Evolutionary conservation across 768 basidiomycete species (phyloP).

Genomic region (Naematelia aurantialba): DNA sequence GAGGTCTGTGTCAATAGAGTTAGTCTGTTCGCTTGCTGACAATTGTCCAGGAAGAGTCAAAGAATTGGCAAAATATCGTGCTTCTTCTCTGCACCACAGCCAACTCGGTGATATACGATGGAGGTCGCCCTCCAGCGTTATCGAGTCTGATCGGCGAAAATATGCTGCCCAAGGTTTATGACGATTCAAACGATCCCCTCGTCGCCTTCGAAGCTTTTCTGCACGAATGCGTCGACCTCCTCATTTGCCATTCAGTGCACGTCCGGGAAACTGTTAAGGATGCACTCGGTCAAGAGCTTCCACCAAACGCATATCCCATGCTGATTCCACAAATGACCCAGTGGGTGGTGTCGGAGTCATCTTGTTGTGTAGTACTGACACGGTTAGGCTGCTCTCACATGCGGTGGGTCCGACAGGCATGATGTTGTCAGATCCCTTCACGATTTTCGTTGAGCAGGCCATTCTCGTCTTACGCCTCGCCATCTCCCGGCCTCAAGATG

Average conservation of each 20-base stretch:
- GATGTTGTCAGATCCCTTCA: slow-evolving; percentile 24
- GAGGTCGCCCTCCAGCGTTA: slow-evolving; percentile 54
- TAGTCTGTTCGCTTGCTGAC: neutral
- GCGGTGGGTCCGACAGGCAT: slow-evolving; percentile 22
- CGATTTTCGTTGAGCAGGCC: slow-evolving; percentile 55
- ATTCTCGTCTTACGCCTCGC: slow-evolving; percentile 71
- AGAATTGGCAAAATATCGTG: slow-evolving; percentile 72
- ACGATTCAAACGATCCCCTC: slow-evolving; percentile 17
- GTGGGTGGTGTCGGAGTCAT: slow-evolving; percentile 54
- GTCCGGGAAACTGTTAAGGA: slow-evolving; percentile 77
- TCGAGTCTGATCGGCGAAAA: slow-evolving; percentile 27
- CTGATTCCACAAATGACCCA: slow-evolving; percentile 69
- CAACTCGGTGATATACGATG: slow-evolving; percentile 60
- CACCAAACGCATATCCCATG: slow-evolving; percentile 63
- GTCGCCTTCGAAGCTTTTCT: slow-evolving; percentile 26
- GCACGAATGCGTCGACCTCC: slow-evolving; percentile 59
- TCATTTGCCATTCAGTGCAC: slow-evolving; percentile 62
- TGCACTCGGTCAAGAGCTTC: slow-evolving; percentile 74
- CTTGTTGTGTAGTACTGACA: slow-evolving; percentile 15
- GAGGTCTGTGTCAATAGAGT: slow-evolving; percentile 22
- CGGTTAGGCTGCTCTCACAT: slow-evolving; percentile 26
- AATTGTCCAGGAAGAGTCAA: neutral
- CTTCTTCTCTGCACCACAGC: slow-evolving; percentile 70
- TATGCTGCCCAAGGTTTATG: slow-evolving; percentile 29
- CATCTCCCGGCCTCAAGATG: slow-evolving; percentile 65